Percentiles rank a stretch among this genome's conserved stretches.
phyloP scores from a whole-genome alignment of 495 filamentous ascomycete species.

The Aspergillus affinis region DNA sequence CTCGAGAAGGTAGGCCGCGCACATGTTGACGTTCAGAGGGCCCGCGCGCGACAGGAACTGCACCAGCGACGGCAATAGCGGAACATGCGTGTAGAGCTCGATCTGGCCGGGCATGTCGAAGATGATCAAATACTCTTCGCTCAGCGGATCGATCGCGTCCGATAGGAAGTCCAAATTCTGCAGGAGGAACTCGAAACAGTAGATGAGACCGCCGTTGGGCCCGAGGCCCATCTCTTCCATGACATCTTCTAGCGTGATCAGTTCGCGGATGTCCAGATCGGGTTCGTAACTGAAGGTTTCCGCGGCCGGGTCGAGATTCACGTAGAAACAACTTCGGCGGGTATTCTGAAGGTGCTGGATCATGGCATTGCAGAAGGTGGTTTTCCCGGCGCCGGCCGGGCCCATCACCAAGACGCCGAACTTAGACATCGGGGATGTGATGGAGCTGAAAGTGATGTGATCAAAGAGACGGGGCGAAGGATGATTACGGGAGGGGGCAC shows the following conservation, averaged over 20 bases:
- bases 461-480: background rate
- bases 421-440: conserved; percentile 69
- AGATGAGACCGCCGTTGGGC: conserved; percentile 94
- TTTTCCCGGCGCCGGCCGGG: conserved; percentile 86
- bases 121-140: conserved; percentile 93
- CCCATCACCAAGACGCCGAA: conserved; percentile 95
- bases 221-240: conserved; percentile 96
- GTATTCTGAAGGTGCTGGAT: conserved; percentile 89
- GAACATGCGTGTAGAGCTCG: conserved; percentile 96
- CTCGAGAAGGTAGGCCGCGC: conserved; percentile 94
- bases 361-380: conserved; percentile 90
- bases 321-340: conserved; percentile 89
- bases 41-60: conserved; percentile 76
- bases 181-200: conserved; percentile 93
- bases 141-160: conserved; percentile 78
- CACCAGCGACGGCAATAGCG: conserved; percentile 82
- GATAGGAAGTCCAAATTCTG: conserved; percentile 96
- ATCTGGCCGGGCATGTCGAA: conserved; percentile 99
- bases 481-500: background rate
- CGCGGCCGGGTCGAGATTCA: conserved; percentile 96
- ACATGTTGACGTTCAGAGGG: conserved; percentile 83
- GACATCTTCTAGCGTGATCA: conserved; percentile 94
- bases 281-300: conserved; percentile 89
- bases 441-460: background rate
- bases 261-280: conserved; percentile 94